phyloP scores from a whole-genome alignment of 176 grass and related monocot genomes.

The Zoysia pacifica region DNA sequence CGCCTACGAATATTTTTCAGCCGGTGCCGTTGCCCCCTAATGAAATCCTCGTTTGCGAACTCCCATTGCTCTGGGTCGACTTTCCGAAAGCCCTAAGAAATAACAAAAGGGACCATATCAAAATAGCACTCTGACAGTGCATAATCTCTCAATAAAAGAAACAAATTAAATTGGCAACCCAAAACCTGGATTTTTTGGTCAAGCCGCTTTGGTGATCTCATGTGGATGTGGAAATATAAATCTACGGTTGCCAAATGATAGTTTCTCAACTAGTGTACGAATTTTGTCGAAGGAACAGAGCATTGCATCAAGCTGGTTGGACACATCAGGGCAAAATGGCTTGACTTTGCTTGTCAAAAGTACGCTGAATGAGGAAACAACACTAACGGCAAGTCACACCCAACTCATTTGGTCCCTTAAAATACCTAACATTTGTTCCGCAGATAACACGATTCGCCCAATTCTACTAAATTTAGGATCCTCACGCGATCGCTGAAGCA shows the following conservation, averaged over 20 bases:
- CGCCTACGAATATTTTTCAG: slow-evolving; percentile 87
- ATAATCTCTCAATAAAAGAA: neutral
- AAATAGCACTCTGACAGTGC: neutral
- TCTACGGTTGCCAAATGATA: neutral
- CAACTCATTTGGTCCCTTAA: neutral
- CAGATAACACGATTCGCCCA: neutral
- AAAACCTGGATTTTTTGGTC: neutral
- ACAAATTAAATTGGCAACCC: neutral
- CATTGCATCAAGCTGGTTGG: neutral
- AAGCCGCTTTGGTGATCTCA: neutral
- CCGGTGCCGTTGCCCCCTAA: slow-evolving; percentile 57
- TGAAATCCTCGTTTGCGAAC: slow-evolving; percentile 86
- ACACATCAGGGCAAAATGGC: neutral
- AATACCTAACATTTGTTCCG: neutral
- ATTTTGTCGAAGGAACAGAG: slow-evolving; percentile 2
- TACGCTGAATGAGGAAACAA: neutral
- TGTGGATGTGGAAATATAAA: slow-evolving; percentile 6
- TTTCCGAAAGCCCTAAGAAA: slow-evolving; percentile 80
- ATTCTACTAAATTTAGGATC: neutral
- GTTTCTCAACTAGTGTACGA: neutral
- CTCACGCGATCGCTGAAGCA: neutral
- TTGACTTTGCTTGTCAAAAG: slow-evolving; percentile 15
- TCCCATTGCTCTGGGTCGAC: slow-evolving; percentile 92
- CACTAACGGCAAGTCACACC: neutral
- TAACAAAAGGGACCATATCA: slow-evolving; percentile 4